A percentile compares a stretch with the other conserved stretches of the same genome.
These are phyloP conservation scores for Leccinum angustisporum DNA, from an alignment of 1,284 basidiomycete genomes.

Conservation along the genomic window DNA sequence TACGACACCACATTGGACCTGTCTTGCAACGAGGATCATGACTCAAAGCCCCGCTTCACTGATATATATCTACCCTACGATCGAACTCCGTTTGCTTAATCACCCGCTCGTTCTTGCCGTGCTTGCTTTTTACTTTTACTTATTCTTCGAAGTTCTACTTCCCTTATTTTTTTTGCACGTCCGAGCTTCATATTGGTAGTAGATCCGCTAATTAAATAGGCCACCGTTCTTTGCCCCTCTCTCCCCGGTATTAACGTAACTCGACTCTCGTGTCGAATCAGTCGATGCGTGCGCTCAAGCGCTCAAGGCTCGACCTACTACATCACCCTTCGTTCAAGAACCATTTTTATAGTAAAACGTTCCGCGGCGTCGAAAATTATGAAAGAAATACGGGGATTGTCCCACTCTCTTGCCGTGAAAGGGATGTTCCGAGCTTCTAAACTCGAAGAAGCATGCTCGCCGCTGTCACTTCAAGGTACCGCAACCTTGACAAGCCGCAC, in stretches of 20 bases:
- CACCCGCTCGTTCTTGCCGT: slow-evolving; percentile 8
- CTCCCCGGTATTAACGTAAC: not conserved
- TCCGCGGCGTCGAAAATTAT: not conserved
- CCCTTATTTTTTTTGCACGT: not conserved
- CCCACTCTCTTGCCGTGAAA: not conserved
- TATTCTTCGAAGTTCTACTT: not conserved
- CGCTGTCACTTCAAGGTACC: not conserved
- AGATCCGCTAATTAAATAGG: slow-evolving; percentile 22
- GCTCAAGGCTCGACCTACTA: too few relatives aligned
- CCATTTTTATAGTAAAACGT: not conserved
- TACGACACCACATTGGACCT: slow-evolving; percentile 22
- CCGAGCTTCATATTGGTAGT: slow-evolving; percentile 19
- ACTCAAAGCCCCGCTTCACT: slow-evolving; percentile 9
- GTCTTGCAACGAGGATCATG: slow-evolving; percentile 30
- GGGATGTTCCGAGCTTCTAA: not conserved
- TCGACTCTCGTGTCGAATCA: too few relatives aligned
- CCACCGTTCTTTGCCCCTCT: not conserved
- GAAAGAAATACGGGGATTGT: not conserved
- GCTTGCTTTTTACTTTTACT: not conserved
- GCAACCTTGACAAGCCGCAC: not conserved
- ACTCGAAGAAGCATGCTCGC: not conserved
- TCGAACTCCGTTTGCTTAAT: slow-evolving; percentile 25
- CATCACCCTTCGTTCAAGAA: not conserved
- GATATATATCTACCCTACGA: slow-evolving; percentile 11
- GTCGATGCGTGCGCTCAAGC: too few relatives aligned